phyloP scores from a whole-genome alignment of 1,284 basidiomycete species.

The Singerocomus inundabilis region DNA sequence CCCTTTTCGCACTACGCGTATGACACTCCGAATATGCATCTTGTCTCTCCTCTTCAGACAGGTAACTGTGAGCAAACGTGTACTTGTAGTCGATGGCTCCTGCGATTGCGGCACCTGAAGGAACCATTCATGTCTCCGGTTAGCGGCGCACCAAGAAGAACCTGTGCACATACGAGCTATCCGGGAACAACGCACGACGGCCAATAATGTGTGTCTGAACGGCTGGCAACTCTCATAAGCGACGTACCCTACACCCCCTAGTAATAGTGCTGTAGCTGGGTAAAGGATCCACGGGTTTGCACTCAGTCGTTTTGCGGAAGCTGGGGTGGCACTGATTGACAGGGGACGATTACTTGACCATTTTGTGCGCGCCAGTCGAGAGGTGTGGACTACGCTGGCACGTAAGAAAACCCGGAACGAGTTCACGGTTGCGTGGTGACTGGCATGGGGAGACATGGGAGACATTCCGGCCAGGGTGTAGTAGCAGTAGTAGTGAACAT shows the following conservation, averaged over 20 bases:
- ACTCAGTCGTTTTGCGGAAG: slow-evolving; percentile 5
- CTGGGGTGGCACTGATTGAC: slow-evolving; percentile 9
- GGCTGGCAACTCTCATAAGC: slow-evolving; percentile 63
- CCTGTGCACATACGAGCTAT: slow-evolving; percentile 50
- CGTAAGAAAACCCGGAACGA: slow-evolving; percentile 15
- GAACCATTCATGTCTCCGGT: slow-evolving; percentile 1
- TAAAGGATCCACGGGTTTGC: slow-evolving; percentile 26
- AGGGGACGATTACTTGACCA: slow-evolving; percentile 6
- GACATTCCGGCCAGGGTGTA: not conserved
- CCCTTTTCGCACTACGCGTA: slow-evolving; percentile 72
- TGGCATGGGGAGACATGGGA: slow-evolving; percentile 20
- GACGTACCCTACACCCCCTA: slow-evolving; percentile 41
- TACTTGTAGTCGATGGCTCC: slow-evolving; percentile 84
- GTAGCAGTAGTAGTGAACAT: slow-evolving; percentile 2
- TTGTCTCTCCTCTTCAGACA: slow-evolving; percentile 52
- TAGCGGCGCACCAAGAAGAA: slow-evolving; percentile 3
- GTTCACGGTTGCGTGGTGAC: slow-evolving; percentile 16
- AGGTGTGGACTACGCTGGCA: not conserved
- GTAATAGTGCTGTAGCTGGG: slow-evolving; percentile 20
- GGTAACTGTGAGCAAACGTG: slow-evolving; percentile 63
- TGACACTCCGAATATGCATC: slow-evolving; percentile 77
- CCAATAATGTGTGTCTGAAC: slow-evolving; percentile 61
- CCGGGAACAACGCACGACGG: slow-evolving; percentile 71
- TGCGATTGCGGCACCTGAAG: slow-evolving; percentile 57
- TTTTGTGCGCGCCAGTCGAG: slow-evolving; percentile 7